Evolutionary conservation across 2,329 filamentous ascomycete genomes (phyloP).

Genomic region (Aureobasidium sp.): DNA sequence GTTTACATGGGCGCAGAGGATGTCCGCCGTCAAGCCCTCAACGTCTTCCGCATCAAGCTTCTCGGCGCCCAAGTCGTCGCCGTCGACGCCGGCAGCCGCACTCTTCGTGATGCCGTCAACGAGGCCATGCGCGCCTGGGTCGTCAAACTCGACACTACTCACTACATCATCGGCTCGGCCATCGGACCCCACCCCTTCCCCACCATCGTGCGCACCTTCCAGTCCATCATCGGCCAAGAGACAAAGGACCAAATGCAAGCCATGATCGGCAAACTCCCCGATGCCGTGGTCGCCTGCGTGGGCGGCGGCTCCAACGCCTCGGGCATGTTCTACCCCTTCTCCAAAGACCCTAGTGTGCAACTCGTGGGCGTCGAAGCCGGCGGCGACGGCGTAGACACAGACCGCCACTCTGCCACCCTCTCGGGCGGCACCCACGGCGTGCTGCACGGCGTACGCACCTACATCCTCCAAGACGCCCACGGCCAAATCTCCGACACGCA

Average conservation of each 20-base stretch:
- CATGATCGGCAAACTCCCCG: constrained; percentile 79
- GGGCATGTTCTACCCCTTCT: constrained; percentile 98
- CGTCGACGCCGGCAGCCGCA: constrained; percentile 79
- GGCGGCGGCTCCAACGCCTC: constrained; percentile 91
- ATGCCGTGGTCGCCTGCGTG: constrained; percentile 93
- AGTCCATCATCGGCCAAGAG: constrained; percentile 91
- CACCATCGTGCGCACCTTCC: constrained; percentile 94
- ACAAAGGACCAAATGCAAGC: constrained; percentile 86
- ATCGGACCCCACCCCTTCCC: constrained; percentile 98
- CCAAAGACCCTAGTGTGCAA: constrained; percentile 75
- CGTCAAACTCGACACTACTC: constrained; percentile 81
- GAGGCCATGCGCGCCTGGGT: constrained; percentile 94
- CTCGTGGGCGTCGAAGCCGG: constrained; percentile 91
- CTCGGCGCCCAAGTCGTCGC: constrained; percentile 88
- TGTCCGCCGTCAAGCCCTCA: constrained; percentile 88
- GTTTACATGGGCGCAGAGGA: constrained; percentile 99
- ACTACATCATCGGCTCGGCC: constrained; percentile 96
- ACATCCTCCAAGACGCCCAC: constrained; percentile 85
- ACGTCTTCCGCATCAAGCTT: constrained; percentile 97
- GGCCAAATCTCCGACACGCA: constrained; percentile 94
- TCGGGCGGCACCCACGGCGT: constrained; percentile 84
- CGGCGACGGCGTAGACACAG: constrained; percentile 83
- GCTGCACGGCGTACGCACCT: constrained; percentile 90
- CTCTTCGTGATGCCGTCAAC: constrained; percentile 66
- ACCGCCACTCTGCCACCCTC: constrained; percentile 79